Evolutionary conservation across 306 rosid species (phyloP), one percentile per base, ranked within the genome.

Genomic region (Chamaecrista fasciculata): DNA sequence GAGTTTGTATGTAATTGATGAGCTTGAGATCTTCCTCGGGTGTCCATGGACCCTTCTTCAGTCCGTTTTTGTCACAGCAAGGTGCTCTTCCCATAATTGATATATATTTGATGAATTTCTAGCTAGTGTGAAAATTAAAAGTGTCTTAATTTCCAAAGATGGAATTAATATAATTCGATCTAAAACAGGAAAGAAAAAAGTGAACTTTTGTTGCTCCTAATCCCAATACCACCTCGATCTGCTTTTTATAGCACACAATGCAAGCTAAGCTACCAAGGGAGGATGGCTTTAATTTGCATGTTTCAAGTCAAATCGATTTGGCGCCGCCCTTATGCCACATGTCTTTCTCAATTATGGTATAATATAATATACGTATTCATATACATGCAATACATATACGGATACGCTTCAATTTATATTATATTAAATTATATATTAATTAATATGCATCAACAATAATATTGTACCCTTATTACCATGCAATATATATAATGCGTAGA

Each of bases 41-140:
- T 0, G 97, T 93, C 98, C 98, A 93, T 44, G 98, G 97, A 77
- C 98, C 98, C 77, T 85, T 93, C 62, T 90, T 93, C 51, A 93
- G 94, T 5, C 91, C 97, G 76, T 60, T 82, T 37, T 88, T 90
- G 48, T 90, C 96, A 70, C 95, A 94, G 66, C 98, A 94, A 73
- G 97, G 98, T 73, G 96, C 80, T 86, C 98, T 90, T 70, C 98
- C 98, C 98, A 94, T 90, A 4, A 40, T 42, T 2, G 2, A 29
- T 29, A n/a, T n/a, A n/a, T n/a, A n/a, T n/a, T n/a, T n/a, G n/a
- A n/a, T n/a, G n/a, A n/a, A n/a, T n/a, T n/a, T n/a, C n/a, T n/a
- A n/a, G n/a, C n/a, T n/a, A n/a, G n/a, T n/a, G n/a, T n/a, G n/a
- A n/a, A n/a, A n/a, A n/a, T n/a, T n/a, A n/a, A n/a, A n/a, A n/a